Percentiles rank a stretch among this genome's conserved stretches.
phyloP scores from a whole-genome alignment of 2,329 filamentous ascomycete species.

The Aspergillus pseudoviridinutans region DNA sequence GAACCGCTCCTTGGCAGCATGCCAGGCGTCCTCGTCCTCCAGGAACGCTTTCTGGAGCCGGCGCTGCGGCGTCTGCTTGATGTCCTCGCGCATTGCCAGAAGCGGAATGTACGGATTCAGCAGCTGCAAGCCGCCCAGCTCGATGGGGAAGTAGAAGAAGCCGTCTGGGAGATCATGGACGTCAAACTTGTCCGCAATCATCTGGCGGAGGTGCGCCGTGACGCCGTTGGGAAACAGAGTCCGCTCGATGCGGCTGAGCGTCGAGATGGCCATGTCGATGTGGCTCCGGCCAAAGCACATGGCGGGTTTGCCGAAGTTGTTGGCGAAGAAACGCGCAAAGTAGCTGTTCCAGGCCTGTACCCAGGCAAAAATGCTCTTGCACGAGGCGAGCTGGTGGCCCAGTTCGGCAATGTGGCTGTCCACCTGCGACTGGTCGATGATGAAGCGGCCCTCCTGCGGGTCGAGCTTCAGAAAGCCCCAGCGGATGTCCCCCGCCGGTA shows the following conservation, averaged over 20 bases:
- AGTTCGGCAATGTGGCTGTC: slow-evolving; percentile 59
- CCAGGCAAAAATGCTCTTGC: slow-evolving; percentile 55
- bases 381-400: slow-evolving; percentile 53
- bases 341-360: slow-evolving; percentile 60
- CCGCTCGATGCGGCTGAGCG: slow-evolving; percentile 51
- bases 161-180: slow-evolving; percentile 47
- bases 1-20: slow-evolving; percentile 37
- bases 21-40: slow-evolving; percentile 53
- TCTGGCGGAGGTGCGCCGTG: slow-evolving; percentile 52
- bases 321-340: slow-evolving; percentile 53
- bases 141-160: slow-evolving; percentile 51
- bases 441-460: slow-evolving; percentile 50
- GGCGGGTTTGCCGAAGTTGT: slow-evolving; percentile 55
- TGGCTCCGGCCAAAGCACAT: slow-evolving; percentile 54
- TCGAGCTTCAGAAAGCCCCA: slow-evolving; percentile 61
- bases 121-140: slow-evolving; percentile 49
- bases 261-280: slow-evolving; percentile 52
- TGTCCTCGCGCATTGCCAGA: slow-evolving; percentile 44
- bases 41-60: slow-evolving; percentile 31
- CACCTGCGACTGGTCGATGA: slow-evolving; percentile 58
- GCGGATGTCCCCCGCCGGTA: slow-evolving; percentile 53
- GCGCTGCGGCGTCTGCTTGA: slow-evolving; percentile 33
- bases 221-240: slow-evolving; percentile 50
- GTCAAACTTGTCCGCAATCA: slow-evolving; percentile 51
- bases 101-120: slow-evolving; percentile 49